Percentiles rank a stretch among this genome's conserved stretches.
These are phyloP conservation scores for Leptosphaerulina australis DNA, from an alignment of 2,329 filamentous ascomycete genomes.

Conservation along the genomic window DNA sequence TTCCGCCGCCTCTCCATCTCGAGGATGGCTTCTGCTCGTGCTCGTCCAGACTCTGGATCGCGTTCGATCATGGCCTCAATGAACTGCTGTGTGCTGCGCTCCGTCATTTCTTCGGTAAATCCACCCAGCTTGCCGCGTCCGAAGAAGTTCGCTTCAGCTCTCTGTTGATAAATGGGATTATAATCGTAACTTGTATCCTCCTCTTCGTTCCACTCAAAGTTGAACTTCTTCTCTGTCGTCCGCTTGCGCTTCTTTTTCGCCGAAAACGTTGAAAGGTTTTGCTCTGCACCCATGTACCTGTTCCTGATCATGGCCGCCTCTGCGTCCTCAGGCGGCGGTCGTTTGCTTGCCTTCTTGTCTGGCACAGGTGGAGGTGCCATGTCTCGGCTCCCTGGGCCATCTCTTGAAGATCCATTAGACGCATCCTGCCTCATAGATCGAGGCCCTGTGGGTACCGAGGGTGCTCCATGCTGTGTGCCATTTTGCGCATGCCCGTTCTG, in stretches of 20 bases:
- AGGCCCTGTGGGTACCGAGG: slow-evolving; percentile 71
- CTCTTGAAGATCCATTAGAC: slow-evolving; percentile 55
- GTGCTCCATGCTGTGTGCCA: slow-evolving; percentile 14
- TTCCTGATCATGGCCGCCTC: slow-evolving; percentile 77
- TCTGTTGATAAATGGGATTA: slow-evolving; percentile 77
- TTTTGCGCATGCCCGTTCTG: slow-evolving; percentile 20
- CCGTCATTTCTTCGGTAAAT: slow-evolving; percentile 64
- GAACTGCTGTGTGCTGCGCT: slow-evolving; percentile 60
- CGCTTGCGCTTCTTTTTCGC: slow-evolving; percentile 94
- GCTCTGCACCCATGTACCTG: slow-evolving; percentile 89
- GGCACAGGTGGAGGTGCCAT: slow-evolving; percentile 59
- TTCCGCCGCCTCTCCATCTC: slow-evolving; percentile 82
- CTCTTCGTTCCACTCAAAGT: slow-evolving; percentile 95
- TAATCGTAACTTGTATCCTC: slow-evolving; percentile 89
- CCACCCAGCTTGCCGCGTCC: slow-evolving; percentile 71
- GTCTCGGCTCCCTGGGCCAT: slow-evolving; percentile 50
- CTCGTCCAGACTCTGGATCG: slow-evolving; percentile 75
- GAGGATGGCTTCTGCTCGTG: slow-evolving; percentile 78
- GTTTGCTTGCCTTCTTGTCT: slow-evolving; percentile 40
- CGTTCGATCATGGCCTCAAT: slow-evolving; percentile 73
- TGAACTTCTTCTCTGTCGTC: slow-evolving; percentile 96
- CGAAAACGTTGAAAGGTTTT: slow-evolving; percentile 86
- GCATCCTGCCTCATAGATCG: slow-evolving; percentile 66
- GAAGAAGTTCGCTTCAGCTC: slow-evolving; percentile 71
- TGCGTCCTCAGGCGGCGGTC: slow-evolving; percentile 60